phyloP scores from a whole-genome alignment of 2,329 filamentous ascomycete species.

The Dactylellina drechsleri region DNA sequence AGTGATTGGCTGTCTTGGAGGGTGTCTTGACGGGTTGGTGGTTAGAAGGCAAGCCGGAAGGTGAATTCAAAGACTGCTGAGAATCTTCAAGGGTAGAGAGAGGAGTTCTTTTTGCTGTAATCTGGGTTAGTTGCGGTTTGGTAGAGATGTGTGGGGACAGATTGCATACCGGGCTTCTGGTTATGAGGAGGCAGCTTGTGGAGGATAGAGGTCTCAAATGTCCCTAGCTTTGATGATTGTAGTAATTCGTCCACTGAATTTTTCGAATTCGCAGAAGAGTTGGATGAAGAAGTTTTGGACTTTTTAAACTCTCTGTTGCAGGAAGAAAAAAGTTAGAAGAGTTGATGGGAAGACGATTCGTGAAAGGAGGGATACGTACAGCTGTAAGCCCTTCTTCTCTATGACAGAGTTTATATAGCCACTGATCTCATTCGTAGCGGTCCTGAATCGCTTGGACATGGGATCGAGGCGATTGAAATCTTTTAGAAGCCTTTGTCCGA shows the following conservation, averaged over 20 bases:
- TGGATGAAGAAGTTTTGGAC: slow-evolving; percentile 58
- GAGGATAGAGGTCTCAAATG: slow-evolving; percentile 35
- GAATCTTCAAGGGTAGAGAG: slow-evolving; percentile 37
- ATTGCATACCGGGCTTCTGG: slow-evolving; percentile 38
- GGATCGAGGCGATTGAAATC: slow-evolving; percentile 52
- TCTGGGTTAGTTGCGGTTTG: background rate
- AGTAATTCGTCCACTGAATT: slow-evolving; percentile 51
- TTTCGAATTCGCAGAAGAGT: slow-evolving; percentile 57
- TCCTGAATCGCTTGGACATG: slow-evolving; percentile 50
- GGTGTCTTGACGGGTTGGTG: slow-evolving; percentile 13
- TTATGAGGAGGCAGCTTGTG: slow-evolving; percentile 40
- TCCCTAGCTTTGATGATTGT: slow-evolving; percentile 36
- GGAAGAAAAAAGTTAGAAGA: background rate
- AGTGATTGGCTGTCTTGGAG: background rate
- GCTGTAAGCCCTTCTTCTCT: slow-evolving; percentile 33
- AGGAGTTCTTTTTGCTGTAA: slow-evolving; percentile 32
- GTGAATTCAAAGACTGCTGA: slow-evolving; percentile 27
- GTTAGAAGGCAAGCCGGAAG: slow-evolving; percentile 8
- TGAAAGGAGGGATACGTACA: slow-evolving; percentile 21
- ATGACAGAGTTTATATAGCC: slow-evolving; percentile 41
- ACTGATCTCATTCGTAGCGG: slow-evolving; percentile 35
- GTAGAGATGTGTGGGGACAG: background rate
- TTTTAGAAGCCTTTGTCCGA: slow-evolving; percentile 37
- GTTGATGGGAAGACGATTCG: background rate
- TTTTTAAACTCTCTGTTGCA: slow-evolving; percentile 56